Evolutionary conservation across 2,329 filamentous ascomycete genomes (phyloP), one percentile per base, ranked within the genome.

Genomic region (Juglanconis oblonga): DNA sequence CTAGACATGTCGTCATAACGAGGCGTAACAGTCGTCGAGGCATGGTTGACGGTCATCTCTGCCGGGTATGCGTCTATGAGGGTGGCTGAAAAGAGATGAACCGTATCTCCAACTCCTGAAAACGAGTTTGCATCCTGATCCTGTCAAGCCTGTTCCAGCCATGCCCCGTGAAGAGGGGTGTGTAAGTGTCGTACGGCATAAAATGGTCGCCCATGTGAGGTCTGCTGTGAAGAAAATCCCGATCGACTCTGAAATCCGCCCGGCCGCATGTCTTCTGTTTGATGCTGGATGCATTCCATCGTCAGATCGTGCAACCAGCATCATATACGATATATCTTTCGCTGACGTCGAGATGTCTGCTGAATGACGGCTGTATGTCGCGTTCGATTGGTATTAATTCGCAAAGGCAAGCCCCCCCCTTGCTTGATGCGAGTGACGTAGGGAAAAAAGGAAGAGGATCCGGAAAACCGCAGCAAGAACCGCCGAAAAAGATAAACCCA

Each of bases 1-100:
- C 62, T 63, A 63, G 62, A 62, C 58, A 52, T 58, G 49, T 61
- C 59, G 59, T 63, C 62, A 49, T 63, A 62, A 62, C 53, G 52
- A 61, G 61, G 62, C 62, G 44, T 63, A 62, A 63, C 62, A 42
- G 58, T 63, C 62, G 59, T 63, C 47, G 62, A 59, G 62, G 59
- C 62, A 63, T 62, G 56, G 52, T 53, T 52, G 52, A 56, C 48
- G 52, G 45, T 40, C 44, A 52, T 61, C 55, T 62, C 61, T 48
- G 58, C 51, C 38, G 57, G 58, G 51, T 59, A 62, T 38, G 52
- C 50, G 52, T 57, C 50, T 62, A 55, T 45, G 52, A 51, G 56
- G 49, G 36, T 55, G 59, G 55, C 47, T 61, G 49, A 44, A 57
- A 55, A 55, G 58, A 58, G 55, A 49, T 55, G 59, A 54, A 62